Base-by-base conservation (phyloP, 768 basidiomycete species). In the Pholiota molesta region DNA sequence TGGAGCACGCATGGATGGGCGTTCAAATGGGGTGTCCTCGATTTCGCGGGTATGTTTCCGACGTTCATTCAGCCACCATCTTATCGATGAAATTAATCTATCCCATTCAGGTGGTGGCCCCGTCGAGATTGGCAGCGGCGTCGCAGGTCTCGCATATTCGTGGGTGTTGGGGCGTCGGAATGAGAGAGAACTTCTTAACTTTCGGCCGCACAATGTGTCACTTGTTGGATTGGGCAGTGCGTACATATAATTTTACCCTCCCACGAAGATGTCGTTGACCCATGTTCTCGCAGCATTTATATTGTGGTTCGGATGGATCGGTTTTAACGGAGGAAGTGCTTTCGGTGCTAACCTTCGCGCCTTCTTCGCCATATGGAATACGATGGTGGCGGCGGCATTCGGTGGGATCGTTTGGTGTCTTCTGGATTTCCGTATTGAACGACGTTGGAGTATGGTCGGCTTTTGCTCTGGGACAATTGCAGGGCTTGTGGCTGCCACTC, bases 401-500 rank as follows among this genome's bases (percentile, higher is more conserved):
- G 92, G 86, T 33, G 94, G 91, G 19, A 81, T 93, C 63, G 86
- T 90, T 37, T 95, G 94, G 93, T 92, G 89, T 68, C 73, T 88
- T 57, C 80, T 92, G 59, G 93, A 95, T 76, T 95, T 83, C 72
- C 80, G 92, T 35, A 78, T 91, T 59, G 91, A 94, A 73, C 79
- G 86, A 57, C 91, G 92, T 73, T 94, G 86, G 81, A 92, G 85
- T 33, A 94, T 94, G 84, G 93, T 97, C 66, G 93, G 94, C 31
- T 91, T 97, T 74, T 97, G 95, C 75, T 93, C 82, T n/a, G 95
- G 95, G 23, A 92, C 93, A 19, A 91, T 97, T 63, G 90, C 93
- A 23, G 94, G 93, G 47, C 82, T 94, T 52, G 94, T 95, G 55
- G 92, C 91, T 37, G 93, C 93, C 47, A 96, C 94, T 14, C 95